These are phyloP conservation scores for Linnemannia hyalina DNA, from an alignment of 192 early-diverging fungal genomes.

Conservation along the genomic window DNA sequence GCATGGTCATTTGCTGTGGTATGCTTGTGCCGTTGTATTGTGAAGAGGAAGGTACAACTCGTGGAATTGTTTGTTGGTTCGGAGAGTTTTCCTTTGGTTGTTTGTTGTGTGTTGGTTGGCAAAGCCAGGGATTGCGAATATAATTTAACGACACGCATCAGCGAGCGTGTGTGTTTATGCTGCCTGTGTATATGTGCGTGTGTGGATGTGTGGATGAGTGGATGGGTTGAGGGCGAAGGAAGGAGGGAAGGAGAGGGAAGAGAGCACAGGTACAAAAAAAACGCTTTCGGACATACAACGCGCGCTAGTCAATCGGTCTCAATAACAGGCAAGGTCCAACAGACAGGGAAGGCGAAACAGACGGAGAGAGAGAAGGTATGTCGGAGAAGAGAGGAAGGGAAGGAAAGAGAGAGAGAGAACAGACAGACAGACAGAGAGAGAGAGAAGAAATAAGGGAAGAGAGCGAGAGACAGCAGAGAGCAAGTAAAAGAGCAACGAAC, in stretches of 20 bases:
- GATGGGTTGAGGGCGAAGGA: background rate
- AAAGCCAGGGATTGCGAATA: background rate
- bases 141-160: constrained; percentile 9
- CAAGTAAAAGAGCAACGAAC: background rate
- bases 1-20: no score
- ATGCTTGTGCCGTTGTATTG: background rate
- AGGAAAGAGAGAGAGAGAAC: background rate
- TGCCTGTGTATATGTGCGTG: constrained; percentile 8
- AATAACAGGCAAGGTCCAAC: constrained; percentile 1
- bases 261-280: constrained; percentile 12
- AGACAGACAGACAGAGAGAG: background rate
- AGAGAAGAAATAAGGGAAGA: background rate
- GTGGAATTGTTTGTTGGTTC: background rate
- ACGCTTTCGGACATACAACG: constrained; percentile 4
- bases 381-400: constrained; percentile 4
- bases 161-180: background rate
- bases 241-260: background rate
- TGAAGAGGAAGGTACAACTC: background rate
- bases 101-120: background rate
- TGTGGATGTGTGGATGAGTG: constrained; percentile 4
- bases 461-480: background rate
- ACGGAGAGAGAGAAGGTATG: constrained; percentile 6
- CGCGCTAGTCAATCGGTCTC: constrained; percentile 11
- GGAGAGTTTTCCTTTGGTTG: background rate
- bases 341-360: constrained; percentile 7